Percentiles rank a stretch among this genome's conserved stretches.
These are phyloP conservation scores for Aspergillus vadensis DNA, from an alignment of 2,329 filamentous ascomycete species.

Conservation along the genomic window DNA sequence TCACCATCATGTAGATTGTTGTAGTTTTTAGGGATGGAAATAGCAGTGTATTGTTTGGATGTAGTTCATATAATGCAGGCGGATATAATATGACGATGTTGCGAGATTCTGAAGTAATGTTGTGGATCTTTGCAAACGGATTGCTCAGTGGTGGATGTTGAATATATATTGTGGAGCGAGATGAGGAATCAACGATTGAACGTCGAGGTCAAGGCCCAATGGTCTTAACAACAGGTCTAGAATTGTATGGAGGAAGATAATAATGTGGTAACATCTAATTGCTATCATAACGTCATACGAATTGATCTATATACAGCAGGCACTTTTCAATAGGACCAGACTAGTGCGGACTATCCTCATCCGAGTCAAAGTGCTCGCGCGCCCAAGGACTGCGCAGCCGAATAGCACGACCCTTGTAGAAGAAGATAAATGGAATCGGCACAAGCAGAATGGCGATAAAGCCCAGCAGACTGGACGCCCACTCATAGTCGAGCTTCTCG, in stretches of 20 bases:
- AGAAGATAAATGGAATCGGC: slow-evolving; percentile 44
- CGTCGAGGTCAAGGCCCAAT: no score
- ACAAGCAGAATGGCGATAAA: slow-evolving; percentile 42
- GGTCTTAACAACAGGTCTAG: no score
- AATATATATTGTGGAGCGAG: no score
- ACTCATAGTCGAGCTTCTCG: slow-evolving; percentile 36
- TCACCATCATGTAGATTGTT: no score
- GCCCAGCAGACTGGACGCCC: slow-evolving; percentile 42
- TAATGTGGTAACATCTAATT: background rate
- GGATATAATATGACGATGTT: no score
- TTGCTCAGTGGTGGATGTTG: no score
- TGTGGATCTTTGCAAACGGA: no score
- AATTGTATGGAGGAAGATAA: no score
- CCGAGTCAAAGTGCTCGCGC: slow-evolving; percentile 31
- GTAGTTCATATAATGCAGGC: rapidly evolving
- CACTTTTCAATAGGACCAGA: background rate
- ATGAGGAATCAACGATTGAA: no score
- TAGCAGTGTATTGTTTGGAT: no score
- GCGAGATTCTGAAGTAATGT: no score
- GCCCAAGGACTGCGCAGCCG: slow-evolving; percentile 34
- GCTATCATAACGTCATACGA: slow-evolving; percentile 7
- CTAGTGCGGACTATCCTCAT: slow-evolving; percentile 30
- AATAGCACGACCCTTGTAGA: slow-evolving; percentile 35
- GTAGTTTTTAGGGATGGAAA: no score
- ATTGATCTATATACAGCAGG: background rate